phyloP scores from a whole-genome alignment of 441 rosid genomes.

The Biscutella auriculata region DNA sequence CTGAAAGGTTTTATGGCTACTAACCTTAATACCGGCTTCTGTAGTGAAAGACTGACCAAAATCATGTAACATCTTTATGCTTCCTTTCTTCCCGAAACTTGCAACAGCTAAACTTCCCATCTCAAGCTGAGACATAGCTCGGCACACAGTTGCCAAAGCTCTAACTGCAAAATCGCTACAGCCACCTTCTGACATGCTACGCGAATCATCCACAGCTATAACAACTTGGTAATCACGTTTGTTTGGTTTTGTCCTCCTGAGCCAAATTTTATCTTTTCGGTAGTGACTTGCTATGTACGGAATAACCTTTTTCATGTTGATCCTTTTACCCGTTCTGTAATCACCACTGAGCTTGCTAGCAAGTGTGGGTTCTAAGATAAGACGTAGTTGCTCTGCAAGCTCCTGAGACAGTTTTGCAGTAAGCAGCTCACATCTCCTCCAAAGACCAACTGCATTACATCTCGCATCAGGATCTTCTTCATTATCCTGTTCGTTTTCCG shows the following conservation, averaged over 20 bases:
- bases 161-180: slow-evolving; percentile 84
- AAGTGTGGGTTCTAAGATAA: slow-evolving; percentile 84
- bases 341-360: slow-evolving; percentile 98
- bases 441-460: slow-evolving; percentile 39
- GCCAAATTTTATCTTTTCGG: slow-evolving; percentile 93
- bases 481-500: slow-evolving; percentile 30
- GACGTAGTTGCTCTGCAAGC: slow-evolving; percentile 91
- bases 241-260: slow-evolving; percentile 88
- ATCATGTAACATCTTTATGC: slow-evolving; percentile 69
- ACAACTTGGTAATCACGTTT: slow-evolving; percentile 94
- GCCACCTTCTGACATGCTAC: slow-evolving; percentile 83
- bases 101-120: slow-evolving; percentile 90
- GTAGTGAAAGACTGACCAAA: slow-evolving; percentile 80
- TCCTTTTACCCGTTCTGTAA: slow-evolving; percentile 89
- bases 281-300: slow-evolving; percentile 95
- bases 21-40: slow-evolving; percentile 78
- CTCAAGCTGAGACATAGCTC: slow-evolving; percentile 91
- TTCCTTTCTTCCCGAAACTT: slow-evolving; percentile 87
- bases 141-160: slow-evolving; percentile 89
- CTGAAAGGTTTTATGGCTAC: slow-evolving; percentile 10
- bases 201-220: slow-evolving; percentile 91
- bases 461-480: slow-evolving; percentile 39
- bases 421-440: slow-evolving; percentile 78
- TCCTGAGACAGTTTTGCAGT: slow-evolving; percentile 84
- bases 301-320: slow-evolving; percentile 97